Percentiles rank a stretch among this genome's conserved stretches.
These are phyloP conservation scores for Wickerhamomyces subpelliculosus DNA, from an alignment of 805 yeast genomes.

Conservation along the genomic window DNA sequence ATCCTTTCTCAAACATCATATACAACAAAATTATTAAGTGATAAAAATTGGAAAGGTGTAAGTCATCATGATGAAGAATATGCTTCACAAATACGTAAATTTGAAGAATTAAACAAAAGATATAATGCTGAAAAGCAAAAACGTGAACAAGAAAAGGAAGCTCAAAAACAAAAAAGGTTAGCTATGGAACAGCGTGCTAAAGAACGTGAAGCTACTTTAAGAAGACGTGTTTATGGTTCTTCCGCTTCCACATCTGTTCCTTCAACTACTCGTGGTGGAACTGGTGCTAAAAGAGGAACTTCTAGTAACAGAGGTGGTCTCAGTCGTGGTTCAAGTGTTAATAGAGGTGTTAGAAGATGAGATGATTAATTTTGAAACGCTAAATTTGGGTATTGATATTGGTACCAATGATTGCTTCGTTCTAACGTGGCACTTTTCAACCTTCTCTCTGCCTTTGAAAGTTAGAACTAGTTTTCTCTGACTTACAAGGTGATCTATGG, in stretches of 20 bases:
- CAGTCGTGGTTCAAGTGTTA: no score
- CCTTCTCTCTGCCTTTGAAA: no score
- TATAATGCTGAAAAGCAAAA: conserved; percentile 17
- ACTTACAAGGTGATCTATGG: no score
- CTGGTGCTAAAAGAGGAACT: background rate
- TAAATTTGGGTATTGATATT: no score
- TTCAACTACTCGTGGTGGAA: background rate
- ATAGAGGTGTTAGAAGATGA: no score
- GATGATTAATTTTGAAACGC: no score
- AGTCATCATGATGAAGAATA: conserved; percentile 18
- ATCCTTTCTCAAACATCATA: conserved; percentile 57
- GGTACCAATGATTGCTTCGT: no score
- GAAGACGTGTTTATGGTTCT: conserved; percentile 23
- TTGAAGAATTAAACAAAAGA: conserved; percentile 21
- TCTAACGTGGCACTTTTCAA: no score
- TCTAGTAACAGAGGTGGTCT: no score
- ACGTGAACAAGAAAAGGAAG: conserved; percentile 20
- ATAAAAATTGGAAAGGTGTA: conserved; percentile 33
- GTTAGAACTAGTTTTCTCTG: no score
- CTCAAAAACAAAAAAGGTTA: conserved; percentile 8
- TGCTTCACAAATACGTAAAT: conserved; percentile 19
- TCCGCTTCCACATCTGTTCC: background rate
- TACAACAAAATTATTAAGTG: conserved; percentile 40
- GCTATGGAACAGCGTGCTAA: conserved; percentile 14
- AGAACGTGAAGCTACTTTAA: conserved; percentile 21